A percentile compares a stretch with the other conserved stretches of the same genome.
Evolutionary conservation across 768 basidiomycete genomes (phyloP).

Genomic region (Lactarius sp.): DNA sequence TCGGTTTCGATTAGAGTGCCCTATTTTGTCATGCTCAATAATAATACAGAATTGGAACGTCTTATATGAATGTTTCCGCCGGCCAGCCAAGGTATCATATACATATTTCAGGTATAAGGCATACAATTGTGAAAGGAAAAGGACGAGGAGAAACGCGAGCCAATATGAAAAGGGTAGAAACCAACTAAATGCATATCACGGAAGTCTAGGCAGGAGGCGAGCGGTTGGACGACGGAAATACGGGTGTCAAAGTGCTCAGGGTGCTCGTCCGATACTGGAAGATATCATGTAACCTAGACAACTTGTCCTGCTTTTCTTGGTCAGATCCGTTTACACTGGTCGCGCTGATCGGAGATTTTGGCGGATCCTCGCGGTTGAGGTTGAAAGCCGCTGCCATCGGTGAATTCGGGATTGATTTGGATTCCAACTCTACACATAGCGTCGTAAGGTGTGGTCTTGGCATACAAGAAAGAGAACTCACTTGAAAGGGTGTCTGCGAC

Average conservation of each 20-base stretch:
- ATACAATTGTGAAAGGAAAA: conserved; percentile 6
- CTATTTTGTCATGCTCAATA: background rate
- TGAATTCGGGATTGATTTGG: conserved; percentile 15
- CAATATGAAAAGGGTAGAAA: background rate
- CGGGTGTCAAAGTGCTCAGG: conserved; percentile 35
- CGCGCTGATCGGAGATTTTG: conserved; percentile 25
- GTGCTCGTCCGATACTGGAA: conserved; percentile 80
- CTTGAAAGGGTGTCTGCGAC: conserved; percentile 83
- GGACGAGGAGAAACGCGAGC: background rate
- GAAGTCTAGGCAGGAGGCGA: conserved; percentile 13
- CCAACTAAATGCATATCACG: background rate
- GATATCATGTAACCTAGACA: conserved; percentile 72
- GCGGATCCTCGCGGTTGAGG: conserved; percentile 11
- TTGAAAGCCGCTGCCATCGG: conserved; percentile 2
- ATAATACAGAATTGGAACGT: conserved; percentile 13
- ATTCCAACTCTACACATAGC: conserved; percentile 23
- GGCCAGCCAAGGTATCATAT: conserved; percentile 13
- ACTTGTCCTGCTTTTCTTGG: conserved; percentile 49
- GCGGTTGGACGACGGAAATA: conserved; percentile 11
- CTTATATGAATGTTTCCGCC: background rate
- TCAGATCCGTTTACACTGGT: conserved; percentile 28
- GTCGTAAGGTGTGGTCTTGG: background rate
- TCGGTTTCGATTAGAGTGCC: background rate
- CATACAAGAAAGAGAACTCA: conserved; percentile 37
- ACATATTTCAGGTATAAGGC: conserved; percentile 19